Evolutionary conservation across 495 filamentous ascomycete genomes (phyloP).

Genomic region (Aspergillus egyptiacus): DNA sequence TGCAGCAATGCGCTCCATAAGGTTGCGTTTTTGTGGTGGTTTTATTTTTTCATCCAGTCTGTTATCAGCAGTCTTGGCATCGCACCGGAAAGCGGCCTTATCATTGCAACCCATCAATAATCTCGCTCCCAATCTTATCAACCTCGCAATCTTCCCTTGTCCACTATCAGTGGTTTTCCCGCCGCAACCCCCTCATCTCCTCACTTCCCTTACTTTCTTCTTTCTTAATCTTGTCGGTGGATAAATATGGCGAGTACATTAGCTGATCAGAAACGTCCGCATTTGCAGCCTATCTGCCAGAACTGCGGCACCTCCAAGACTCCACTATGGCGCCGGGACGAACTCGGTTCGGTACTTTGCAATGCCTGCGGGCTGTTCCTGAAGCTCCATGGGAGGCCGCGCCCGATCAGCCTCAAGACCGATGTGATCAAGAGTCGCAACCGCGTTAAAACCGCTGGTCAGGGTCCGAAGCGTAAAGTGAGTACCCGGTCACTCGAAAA

Average conservation of each 20-base stretch:
- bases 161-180: constrained; percentile 26
- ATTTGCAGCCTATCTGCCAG: constrained; percentile 88
- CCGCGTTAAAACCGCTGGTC: constrained; percentile 85
- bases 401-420: constrained; percentile 94
- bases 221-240: constrained; percentile 12
- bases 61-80: constrained; percentile 40
- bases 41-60: constrained; percentile 28
- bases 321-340: constrained; percentile 94
- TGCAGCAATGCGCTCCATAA: constrained; percentile 4
- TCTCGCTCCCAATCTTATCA: constrained; percentile 52
- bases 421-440: constrained; percentile 99
- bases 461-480: constrained; percentile 86
- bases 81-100: constrained; percentile 36
- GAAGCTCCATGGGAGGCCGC: constrained; percentile 88
- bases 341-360: constrained; percentile 94
- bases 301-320: constrained; percentile 96
- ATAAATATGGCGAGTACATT: constrained; percentile 51
- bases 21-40: constrained; percentile 17
- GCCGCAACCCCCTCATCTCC: constrained; percentile 16
- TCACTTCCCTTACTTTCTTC: constrained; percentile 16
- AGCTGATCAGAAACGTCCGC: constrained; percentile 51
- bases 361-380: constrained; percentile 97
- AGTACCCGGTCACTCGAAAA: constrained; percentile 25
- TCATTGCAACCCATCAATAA: constrained; percentile 34
- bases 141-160: constrained; percentile 20